A percentile compares a stretch with the other conserved stretches of the same genome.
Conservation (phyloP, 805 yeast genomes). For the Kurtzmaniella cleridarum region DNA sequence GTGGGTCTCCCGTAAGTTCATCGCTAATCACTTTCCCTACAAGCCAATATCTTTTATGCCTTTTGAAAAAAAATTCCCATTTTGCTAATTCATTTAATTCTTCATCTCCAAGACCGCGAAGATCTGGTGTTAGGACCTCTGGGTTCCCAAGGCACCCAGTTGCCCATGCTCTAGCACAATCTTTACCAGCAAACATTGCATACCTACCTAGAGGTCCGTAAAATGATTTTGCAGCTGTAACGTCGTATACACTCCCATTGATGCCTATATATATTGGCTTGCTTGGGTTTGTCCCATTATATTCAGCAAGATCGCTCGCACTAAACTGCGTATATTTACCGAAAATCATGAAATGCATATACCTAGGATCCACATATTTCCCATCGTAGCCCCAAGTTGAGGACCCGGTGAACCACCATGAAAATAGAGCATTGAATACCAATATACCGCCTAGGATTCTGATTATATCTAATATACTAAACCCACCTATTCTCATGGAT, state of each 20-base stretch:
- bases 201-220: conserved; percentile 62
- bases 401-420: conserved; percentile 56
- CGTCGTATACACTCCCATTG: conserved; percentile 62
- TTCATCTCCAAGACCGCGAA: conserved; percentile 50
- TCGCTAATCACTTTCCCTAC: conserved; percentile 52
- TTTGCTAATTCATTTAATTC: conserved; percentile 37
- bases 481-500: conserved; percentile 6
- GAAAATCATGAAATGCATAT: conserved; percentile 20
- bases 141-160: conserved; percentile 59
- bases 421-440: conserved; percentile 41
- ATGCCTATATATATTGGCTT: conserved; percentile 57
- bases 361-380: conserved; percentile 40
- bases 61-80: conserved; percentile 51
- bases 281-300: conserved; percentile 43
- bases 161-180: conserved; percentile 62
- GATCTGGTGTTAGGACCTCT: conserved; percentile 59
- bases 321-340: conserved; percentile 27
- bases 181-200: conserved; percentile 54
- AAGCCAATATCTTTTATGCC: conserved; percentile 50
- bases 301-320: conserved; percentile 40
- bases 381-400: conserved; percentile 60
- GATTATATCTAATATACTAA: conserved; percentile 35
- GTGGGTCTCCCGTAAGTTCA: conserved; percentile 43
- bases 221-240: conserved; percentile 40
- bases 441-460: conserved; percentile 43